phyloP scores from a whole-genome alignment of 345 rosid species.

The Clausena lansium region DNA sequence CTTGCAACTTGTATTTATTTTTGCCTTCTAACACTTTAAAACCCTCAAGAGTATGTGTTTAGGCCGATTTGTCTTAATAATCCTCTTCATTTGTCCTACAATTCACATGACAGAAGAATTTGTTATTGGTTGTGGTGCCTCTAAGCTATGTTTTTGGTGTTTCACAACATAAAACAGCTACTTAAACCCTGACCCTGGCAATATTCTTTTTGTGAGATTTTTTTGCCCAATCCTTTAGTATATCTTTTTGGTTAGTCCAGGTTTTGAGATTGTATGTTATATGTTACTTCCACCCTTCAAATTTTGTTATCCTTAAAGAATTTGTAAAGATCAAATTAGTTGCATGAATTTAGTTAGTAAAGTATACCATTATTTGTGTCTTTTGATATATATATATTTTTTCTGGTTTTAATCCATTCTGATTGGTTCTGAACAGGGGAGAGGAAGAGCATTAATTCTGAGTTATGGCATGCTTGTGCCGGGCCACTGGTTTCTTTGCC shows the following conservation, averaged over 20 bases:
- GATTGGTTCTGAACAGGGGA: constrained; percentile 57
- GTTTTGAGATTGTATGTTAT: background rate
- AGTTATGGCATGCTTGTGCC: constrained; percentile 98
- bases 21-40: background rate
- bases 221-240: background rate
- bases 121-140: background rate
- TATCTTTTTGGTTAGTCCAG: background rate
- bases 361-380: background rate
- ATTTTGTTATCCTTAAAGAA: background rate
- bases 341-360: background rate
- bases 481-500: constrained; percentile 94
- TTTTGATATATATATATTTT: constrained; percentile 10
- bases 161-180: background rate
- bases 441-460: constrained; percentile 78
- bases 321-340: background rate
- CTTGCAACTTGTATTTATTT: background rate
- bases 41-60: background rate
- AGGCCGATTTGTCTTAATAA: background rate
- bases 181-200: background rate
- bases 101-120: background rate
- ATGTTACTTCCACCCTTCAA: background rate
- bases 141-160: background rate
- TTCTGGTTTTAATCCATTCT: constrained; percentile 16
- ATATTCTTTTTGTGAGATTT: background rate
- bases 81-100: background rate